Evolutionary conservation across 192 early-diverging fungal species (phyloP), one percentile per base, ranked within the genome.

Genomic region (Backusella liffmaniae): DNA sequence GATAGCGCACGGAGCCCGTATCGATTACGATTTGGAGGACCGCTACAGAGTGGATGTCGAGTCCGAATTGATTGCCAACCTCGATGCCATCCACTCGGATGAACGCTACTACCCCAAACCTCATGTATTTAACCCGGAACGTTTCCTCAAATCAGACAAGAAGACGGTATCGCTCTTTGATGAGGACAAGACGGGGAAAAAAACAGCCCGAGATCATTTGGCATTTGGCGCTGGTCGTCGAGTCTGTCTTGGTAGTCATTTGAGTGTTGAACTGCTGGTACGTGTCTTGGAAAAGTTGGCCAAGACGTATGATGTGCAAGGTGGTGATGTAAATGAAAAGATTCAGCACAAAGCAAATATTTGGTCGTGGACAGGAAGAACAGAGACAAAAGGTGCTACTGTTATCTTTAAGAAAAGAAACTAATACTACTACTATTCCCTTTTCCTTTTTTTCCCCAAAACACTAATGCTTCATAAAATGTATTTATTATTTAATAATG

Each of bases 21-120:
- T 79, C 0, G 81, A 84, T 32, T 77, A 84, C 13, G 62, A 82
- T 6, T 74, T 84, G 29, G 75, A 70, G 4, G 73, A 71, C 10
- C 67, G 68, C 36, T 76, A 84, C 26, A 83, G 85, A n/a, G 46
- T 83, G 10, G 82, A 83, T 15, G 70, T 74, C 2, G 49, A 49
- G 1, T 39, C 69, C 6, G 78, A 79, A 5, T 37, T 83, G 4
- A 37, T 83, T 16, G 80, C 81, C 5, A 85, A 85, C 18, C 66
- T 85, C 73, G 77, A 86, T 70, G 74, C 84, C 18, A 85, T 88
- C 44, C 86, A 88, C 23, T 69, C 53, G 0, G 81, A 88, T 37
- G 68, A 77, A 5, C 73, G 77, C 29, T 78, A 80, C 29, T 88
- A 85, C 75, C 76, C 81, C 8, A 77, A 85, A 10, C 59, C 82